These are phyloP conservation scores for Coemansia sp. DNA, from an alignment of 371 early-diverging fungal species.

Conservation along the genomic window DNA sequence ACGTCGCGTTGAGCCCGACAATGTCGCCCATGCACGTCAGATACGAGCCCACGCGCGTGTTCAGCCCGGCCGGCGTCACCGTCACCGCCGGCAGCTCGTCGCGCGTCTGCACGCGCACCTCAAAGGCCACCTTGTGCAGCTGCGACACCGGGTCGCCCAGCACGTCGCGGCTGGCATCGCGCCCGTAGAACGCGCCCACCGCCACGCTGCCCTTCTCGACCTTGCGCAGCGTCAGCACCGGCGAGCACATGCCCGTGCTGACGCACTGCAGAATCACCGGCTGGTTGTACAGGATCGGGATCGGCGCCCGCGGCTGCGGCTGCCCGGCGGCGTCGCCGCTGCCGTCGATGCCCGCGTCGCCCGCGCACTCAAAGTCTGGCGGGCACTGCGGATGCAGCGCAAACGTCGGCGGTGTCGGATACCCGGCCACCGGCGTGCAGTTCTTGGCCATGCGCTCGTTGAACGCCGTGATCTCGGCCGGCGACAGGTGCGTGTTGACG, in stretches of 20 bases:
- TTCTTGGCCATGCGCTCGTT: constrained; percentile 38
- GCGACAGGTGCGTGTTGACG: constrained; percentile 60
- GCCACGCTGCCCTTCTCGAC: constrained; percentile 81
- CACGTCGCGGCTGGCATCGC: constrained; percentile 52
- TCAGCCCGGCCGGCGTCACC: constrained; percentile 52
- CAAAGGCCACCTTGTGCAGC: constrained; percentile 88
- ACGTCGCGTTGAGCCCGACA: constrained; percentile 71
- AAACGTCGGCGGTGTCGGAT: constrained; percentile 75
- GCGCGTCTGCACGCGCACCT: constrained; percentile 57
- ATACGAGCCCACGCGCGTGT: constrained; percentile 57
- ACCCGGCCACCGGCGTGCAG: constrained; percentile 53
- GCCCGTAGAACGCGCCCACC: constrained; percentile 54
- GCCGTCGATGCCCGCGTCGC: constrained; percentile 16
- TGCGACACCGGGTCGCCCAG: constrained; percentile 83
- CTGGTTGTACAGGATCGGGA: constrained; percentile 81
- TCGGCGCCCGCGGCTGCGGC: constrained; percentile 51
- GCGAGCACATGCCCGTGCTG: constrained; percentile 77
- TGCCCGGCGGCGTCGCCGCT: constrained; percentile 25
- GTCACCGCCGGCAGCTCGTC: constrained; percentile 48
- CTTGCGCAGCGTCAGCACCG: constrained; percentile 80
- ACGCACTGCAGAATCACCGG: constrained; percentile 80
- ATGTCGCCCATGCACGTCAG: constrained; percentile 73
- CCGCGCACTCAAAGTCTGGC: constrained; percentile 49
- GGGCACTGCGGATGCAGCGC: constrained; percentile 60
- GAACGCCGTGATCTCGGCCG: constrained; percentile 39